Base-by-base conservation (phyloP, 164 flowering plant species). In the Nelumbo lutea region DNA sequence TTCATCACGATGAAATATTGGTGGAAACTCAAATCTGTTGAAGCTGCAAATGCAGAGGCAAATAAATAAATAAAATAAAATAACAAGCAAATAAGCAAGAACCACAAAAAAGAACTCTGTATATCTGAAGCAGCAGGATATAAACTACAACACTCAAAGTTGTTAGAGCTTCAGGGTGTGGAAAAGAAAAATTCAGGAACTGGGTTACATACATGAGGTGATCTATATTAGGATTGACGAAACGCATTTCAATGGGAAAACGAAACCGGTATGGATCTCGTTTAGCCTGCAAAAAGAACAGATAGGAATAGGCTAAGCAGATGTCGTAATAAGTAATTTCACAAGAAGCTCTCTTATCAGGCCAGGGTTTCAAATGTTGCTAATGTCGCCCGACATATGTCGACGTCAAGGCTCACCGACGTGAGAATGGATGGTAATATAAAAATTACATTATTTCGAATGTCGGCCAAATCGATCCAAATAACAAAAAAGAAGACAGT, bases 221-320 rank as follows among this genome's bases (percentile, higher is more conserved):
- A 70, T 95, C 97, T 45, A 95, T 89, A 70, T 95, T 92, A 62
- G 99, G 99, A 72, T 85, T 66, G 59, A 95, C 88, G 81, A 95
- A 88, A 62, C 99, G 99, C 89, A 95, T 77, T 83, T 95, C 99
- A 69, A 95, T 86, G 14, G 99, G 97, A 79, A 95, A 95, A 27
- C 97, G 88, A 72, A 83, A 95, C 71, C 94, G 87, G 74, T 90
- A 95, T 38, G 99, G 99, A 82, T 95, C 97, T 74, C 97, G 72
- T 75, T 95, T 95, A 47, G 96, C 99, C 99, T 95, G 93, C 85
- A 86, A 81, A 75, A 72, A 56, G 47, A 64, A 10, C 50, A 47
- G 55, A 9, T 48, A 68, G 43, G 27, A 27, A 27, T 27, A 27
- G 27, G 27, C 27, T 27, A 27, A 27, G 27, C 27, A 1, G n/a